phyloP scores from a whole-genome alignment of 495 filamentous ascomycete genomes.

The Talaromyces ruber region DNA sequence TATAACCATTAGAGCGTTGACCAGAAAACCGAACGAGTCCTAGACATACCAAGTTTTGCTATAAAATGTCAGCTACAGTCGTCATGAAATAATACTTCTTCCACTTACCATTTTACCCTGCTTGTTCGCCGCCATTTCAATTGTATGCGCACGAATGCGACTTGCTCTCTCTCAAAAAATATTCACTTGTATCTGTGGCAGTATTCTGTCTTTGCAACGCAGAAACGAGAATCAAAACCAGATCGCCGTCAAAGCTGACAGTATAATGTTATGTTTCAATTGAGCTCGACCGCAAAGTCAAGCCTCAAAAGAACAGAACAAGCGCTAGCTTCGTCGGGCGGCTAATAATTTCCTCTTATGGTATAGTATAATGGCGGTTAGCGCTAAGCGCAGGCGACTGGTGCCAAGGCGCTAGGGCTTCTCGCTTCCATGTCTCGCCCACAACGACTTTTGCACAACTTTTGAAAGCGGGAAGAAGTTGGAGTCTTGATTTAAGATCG shows the following conservation, averaged over 20 bases:
- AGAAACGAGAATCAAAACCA: conserved; percentile 12
- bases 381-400: neutral
- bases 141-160: conserved; percentile 59
- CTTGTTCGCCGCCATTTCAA: conserved; percentile 76
- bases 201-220: neutral
- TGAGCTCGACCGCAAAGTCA: neutral
- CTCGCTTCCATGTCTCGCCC: conserved; percentile 37
- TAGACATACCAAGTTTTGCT: conserved; percentile 92
- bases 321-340: neutral
- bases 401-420: conserved; percentile 31
- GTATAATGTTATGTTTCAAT: neutral
- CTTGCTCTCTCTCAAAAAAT: conserved; percentile 52
- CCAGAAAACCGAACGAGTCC: neutral
- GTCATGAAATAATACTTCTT: conserved; percentile 32
- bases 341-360: neutral
- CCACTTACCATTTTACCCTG: conserved; percentile 96
- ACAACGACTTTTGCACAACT: conserved; percentile 33
- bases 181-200: neutral
- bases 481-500: conserved; percentile 4
- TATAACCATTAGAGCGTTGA: conserved; percentile 33
- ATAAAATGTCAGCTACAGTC: conserved; percentile 57
- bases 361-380: neutral
- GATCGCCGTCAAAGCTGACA: neutral
- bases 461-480: conserved; percentile 14
- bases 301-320: neutral